These are phyloP conservation scores for Raffaelea ambrosiae DNA, from an alignment of 2,329 filamentous ascomycete genomes.

Conservation along the genomic window DNA sequence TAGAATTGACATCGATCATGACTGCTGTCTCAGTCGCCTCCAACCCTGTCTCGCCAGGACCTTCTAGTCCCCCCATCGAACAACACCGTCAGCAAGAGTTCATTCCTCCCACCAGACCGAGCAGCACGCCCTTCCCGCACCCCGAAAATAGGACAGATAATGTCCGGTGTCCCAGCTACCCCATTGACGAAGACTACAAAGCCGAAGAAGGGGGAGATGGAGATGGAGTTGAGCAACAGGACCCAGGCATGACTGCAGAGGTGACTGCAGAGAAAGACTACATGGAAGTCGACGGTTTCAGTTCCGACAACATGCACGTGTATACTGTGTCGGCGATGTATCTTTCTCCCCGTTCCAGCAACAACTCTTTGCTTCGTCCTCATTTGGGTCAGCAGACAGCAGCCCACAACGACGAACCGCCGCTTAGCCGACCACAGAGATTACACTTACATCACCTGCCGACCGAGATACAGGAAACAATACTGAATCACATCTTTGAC, in stretches of 20 bases:
- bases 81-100: conserved; percentile 38
- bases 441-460: conserved; percentile 39
- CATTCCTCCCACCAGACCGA: conserved; percentile 43
- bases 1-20: conserved; percentile 36
- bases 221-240: too few species aligned
- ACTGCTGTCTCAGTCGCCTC: conserved; percentile 38
- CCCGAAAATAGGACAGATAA: conserved; percentile 39
- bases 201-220: conserved; percentile 17
- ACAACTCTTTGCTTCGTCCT: too few species aligned
- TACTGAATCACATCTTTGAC: conserved; percentile 64
- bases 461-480: conserved; percentile 62
- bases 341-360: too few species aligned
- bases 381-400: too few species aligned
- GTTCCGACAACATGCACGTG: not conserved
- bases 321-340: too few species aligned
- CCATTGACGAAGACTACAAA: conserved; percentile 19
- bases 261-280: too few species aligned
- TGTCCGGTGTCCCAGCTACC: conserved; percentile 30
- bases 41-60: conserved; percentile 47
- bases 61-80: conserved; percentile 41
- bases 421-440: too few species aligned
- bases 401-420: too few species aligned
- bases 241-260: conserved; percentile 2
- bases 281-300: conserved; percentile 11
- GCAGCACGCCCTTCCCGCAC: conserved; percentile 52